phyloP scores from a whole-genome alignment of 352 stramenopile species.

The Lagenidium sp. region DNA sequence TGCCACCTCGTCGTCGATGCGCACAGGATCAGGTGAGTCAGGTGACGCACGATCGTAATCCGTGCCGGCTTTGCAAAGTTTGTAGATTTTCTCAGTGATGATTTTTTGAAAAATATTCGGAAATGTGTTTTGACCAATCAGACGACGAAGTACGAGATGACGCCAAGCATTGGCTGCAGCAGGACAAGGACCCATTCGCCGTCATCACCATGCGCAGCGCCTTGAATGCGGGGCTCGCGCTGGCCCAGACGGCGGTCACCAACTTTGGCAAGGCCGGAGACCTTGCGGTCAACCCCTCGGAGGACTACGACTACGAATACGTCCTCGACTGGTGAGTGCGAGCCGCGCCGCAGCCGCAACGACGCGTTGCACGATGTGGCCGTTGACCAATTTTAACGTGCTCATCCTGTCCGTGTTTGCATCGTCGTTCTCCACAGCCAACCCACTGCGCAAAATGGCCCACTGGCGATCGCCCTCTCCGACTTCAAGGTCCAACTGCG shows the following conservation, averaged over 20 bases:
- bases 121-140: too few relatives aligned
- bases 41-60: too few relatives aligned
- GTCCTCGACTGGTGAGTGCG: conserved; percentile 53
- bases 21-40: too few relatives aligned
- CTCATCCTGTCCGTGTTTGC: too few relatives aligned
- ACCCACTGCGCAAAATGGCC: conserved; percentile 42
- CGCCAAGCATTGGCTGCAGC: neutral
- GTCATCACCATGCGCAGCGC: conserved; percentile 42
- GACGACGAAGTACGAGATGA: neutral
- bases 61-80: too few relatives aligned
- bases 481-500: conserved; percentile 60
- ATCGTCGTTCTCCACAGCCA: conserved; percentile 41
- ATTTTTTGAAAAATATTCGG: too few relatives aligned
- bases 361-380: neutral
- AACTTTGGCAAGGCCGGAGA: conserved; percentile 35
- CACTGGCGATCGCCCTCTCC: conserved; percentile 57
- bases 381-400: neutral
- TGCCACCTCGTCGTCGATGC: too few relatives aligned
- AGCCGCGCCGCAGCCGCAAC: neutral
- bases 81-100: too few relatives aligned
- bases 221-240: conserved; percentile 32
- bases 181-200: neutral
- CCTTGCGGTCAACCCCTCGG: conserved; percentile 27
- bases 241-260: conserved; percentile 57
- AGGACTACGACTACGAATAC: conserved; percentile 84